A percentile compares a stretch with the other conserved stretches of the same genome.
Conservation (phyloP, 75 land plant genomes). For the Selaginella tamariscina region DNA sequence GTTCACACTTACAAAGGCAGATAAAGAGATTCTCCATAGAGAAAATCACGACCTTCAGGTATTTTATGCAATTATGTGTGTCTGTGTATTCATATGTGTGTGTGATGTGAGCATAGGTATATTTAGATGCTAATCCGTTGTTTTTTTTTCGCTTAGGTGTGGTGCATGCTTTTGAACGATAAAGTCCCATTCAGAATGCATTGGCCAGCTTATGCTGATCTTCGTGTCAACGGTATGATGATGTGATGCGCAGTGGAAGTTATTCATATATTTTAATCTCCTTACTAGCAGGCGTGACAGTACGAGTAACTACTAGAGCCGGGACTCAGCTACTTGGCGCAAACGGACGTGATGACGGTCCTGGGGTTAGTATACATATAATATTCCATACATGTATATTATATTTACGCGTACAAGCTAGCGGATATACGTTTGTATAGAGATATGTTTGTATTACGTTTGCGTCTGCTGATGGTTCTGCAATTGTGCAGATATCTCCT, state of each 20-base stretch:
- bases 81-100: neutral
- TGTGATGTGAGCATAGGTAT: neutral
- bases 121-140: neutral
- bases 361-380: constrained; percentile 38
- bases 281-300: constrained; percentile 39
- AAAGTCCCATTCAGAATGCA: constrained; percentile 96
- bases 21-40: constrained; percentile 46
- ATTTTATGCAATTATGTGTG: constrained; percentile 14
- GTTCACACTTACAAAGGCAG: constrained; percentile 51
- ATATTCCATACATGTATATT: neutral
- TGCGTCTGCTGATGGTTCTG: too few relatives aligned
- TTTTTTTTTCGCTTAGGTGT: constrained; percentile 39
- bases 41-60: constrained; percentile 85
- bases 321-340: constrained; percentile 68
- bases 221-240: constrained; percentile 77
- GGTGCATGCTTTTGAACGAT: constrained; percentile 95
- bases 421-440: too few relatives aligned
- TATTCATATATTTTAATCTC: neutral
- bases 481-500: constrained; percentile 52
- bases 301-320: constrained; percentile 79
- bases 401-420: neutral
- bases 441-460: too few relatives aligned
- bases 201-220: constrained; percentile 83
- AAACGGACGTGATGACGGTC: constrained; percentile 98
- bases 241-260: neutral